phyloP scores from a whole-genome alignment of 805 yeast species.

The Priceomyces medius region DNA sequence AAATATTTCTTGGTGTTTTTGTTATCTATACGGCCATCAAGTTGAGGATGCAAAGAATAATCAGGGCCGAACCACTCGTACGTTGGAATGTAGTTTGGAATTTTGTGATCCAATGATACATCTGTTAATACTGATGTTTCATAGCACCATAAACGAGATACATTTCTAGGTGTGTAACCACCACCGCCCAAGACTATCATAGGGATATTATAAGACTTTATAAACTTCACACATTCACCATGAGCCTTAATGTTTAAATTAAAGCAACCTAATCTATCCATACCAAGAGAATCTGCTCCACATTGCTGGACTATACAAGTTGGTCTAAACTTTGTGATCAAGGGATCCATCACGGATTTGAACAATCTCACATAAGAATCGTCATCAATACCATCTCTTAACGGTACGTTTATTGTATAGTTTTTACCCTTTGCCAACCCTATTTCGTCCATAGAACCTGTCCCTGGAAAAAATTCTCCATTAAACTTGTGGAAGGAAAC shows the following conservation, averaged over 20 bases:
- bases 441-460: constrained; percentile 86
- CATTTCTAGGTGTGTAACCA: constrained; percentile 96
- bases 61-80: constrained; percentile 88
- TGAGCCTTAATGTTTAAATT: constrained; percentile 89
- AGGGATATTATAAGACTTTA: constrained; percentile 87
- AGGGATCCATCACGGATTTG: constrained; percentile 86
- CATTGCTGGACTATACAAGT: constrained; percentile 93
- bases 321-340: constrained; percentile 88
- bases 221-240: constrained; percentile 90
- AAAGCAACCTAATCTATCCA: constrained; percentile 92
- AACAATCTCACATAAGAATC: constrained; percentile 72
- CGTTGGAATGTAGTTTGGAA: constrained; percentile 72
- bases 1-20: constrained; percentile 80
- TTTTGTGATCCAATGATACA: constrained; percentile 43
- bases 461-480: constrained; percentile 96
- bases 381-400: constrained; percentile 94
- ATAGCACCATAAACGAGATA: constrained; percentile 91
- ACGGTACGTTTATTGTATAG: constrained; percentile 86
- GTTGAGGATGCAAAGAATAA: constrained; percentile 76
- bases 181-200: constrained; percentile 95
- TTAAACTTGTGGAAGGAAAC: constrained; percentile 90
- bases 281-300: constrained; percentile 95
- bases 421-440: constrained; percentile 90
- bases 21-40: constrained; percentile 67
- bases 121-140: constrained; percentile 83